These are phyloP conservation scores for Haplosporangium sp. DNA, from an alignment of 371 early-diverging fungal species.

Conservation along the genomic window DNA sequence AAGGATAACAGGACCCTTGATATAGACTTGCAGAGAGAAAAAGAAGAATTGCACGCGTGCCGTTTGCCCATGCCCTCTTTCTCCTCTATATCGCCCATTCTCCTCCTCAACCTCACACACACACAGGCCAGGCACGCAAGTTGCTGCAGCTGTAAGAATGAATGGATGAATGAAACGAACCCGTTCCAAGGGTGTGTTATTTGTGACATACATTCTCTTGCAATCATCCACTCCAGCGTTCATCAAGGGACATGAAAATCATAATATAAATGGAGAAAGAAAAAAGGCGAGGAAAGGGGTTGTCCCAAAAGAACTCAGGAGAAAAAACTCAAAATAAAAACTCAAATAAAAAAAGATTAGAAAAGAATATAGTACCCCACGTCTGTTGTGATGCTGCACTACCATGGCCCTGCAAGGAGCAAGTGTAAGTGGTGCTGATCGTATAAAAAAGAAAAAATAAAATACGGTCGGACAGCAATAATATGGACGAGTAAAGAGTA, in stretches of 20 bases:
- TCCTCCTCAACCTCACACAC: background rate
- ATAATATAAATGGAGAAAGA: background rate
- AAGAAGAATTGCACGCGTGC: background rate
- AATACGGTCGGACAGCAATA: background rate
- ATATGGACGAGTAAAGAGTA: background rate
- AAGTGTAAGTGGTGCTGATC: background rate
- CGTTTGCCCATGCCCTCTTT: background rate
- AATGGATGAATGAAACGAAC: background rate
- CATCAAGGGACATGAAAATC: constrained; percentile 13
- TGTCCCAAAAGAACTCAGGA: constrained; percentile 12
- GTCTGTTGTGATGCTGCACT: background rate
- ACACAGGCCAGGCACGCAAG: background rate
- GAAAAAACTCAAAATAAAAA: background rate
- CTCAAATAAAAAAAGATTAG: background rate
- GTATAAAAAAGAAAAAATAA: constrained; percentile 3
- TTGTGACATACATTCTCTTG: no score
- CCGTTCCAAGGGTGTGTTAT: background rate
- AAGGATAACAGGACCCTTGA: constrained; percentile 7
- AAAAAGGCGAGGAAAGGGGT: constrained; percentile 1
- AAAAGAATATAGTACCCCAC: constrained; percentile 7
- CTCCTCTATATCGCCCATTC: background rate
- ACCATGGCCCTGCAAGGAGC: background rate
- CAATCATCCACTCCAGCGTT: constrained; percentile 2
- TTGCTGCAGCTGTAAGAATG: background rate
- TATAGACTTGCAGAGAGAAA: constrained; percentile 4